Evolutionary conservation across 2,329 filamentous ascomycete genomes (phyloP), one percentile per base, ranked within the genome.

Genomic region (Mariannaea sp.): DNA sequence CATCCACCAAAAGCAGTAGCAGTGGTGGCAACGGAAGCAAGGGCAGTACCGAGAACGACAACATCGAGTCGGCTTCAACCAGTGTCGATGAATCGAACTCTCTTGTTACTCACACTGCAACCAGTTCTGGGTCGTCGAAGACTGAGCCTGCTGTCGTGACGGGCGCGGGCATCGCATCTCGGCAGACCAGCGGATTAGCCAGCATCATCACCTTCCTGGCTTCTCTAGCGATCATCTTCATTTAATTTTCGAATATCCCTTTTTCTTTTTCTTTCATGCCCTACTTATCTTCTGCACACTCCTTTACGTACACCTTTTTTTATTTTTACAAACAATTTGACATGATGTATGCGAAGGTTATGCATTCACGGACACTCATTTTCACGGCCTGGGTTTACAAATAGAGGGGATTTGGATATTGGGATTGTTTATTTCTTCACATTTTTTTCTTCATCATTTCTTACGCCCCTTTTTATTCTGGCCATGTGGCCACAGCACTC

Each of bases 241-340:
- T 65, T 38, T 66, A 64, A 64, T 52, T 26, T 61, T 59, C 43
- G 10, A 32, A 26, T 22, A 43, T 10, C 36, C 24, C 16, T 24
- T 36, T 55, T 29, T 29, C 10, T 55, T 39, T 30, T 67, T 64
- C 64, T 63, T 35, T n/a, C n/a, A 43, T 10, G 33, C 24, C 16
- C 20, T 36, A 53, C 27, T 29, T 13, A 53, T 39, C 26, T 67
- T 64, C 64, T 63, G 30, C 32, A 64, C 65, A 58, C 59, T 67
- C 65, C 41, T 65, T 65, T 5, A 20, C 24, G 55, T 61, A 56
- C n/a, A n/a, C n/a, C n/a, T n/a, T n/a, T n/a, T n/a, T n/a, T 65
- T 58, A 55, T 57, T 47, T 59, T 59, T 50, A 39, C 10, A 19
- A 59, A 35, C 53, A 56, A n/a, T n/a, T n/a, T 42, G n/a, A 12